phyloP scores from a whole-genome alignment of 495 filamentous ascomycete species.

The Filosporella fistucella region DNA sequence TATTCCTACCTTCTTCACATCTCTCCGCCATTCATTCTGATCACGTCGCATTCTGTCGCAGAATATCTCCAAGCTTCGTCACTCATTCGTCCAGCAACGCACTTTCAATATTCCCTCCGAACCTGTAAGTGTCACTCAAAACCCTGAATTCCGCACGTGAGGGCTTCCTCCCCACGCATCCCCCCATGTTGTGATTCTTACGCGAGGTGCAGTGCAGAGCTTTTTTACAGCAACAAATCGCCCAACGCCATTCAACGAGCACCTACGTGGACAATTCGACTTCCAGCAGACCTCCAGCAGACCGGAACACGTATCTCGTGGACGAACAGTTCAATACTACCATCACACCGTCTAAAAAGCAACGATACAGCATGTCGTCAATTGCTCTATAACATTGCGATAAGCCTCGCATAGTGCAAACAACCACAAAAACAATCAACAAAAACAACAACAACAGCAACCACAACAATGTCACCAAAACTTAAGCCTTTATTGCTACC shows the following conservation, averaged over 20 bases:
- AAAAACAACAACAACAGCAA: constrained; percentile 8
- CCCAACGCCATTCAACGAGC: constrained; percentile 3
- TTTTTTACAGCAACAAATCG: constrained; percentile 11
- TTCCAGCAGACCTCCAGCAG: constrained; percentile 11
- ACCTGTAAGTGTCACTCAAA: background rate
- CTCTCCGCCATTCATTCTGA: background rate
- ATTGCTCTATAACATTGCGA: constrained; percentile 2
- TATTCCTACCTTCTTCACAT: background rate
- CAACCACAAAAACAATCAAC: constrained; percentile 18
- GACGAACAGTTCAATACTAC: background rate
- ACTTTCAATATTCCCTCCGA: background rate
- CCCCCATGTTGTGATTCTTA: background rate
- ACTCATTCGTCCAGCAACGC: constrained; percentile 11
- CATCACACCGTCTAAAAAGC: constrained; percentile 5
- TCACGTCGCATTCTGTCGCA: background rate
- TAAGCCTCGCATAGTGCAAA: constrained; percentile 14
- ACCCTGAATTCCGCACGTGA: constrained; percentile 5
- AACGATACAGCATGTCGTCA: constrained; percentile 20
- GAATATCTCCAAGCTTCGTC: background rate
- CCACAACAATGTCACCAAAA: constrained; percentile 40
- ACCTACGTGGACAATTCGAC: constrained; percentile 22
- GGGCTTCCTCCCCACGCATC: background rate
- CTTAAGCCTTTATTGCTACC: constrained; percentile 47
- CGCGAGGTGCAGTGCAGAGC: constrained; percentile 14
- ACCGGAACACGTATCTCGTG: constrained; percentile 21